A percentile compares a stretch with the other conserved stretches of the same genome.
Evolutionary conservation across 495 filamentous ascomycete genomes (phyloP).

Genomic region (Sabuloglossum arenarium): DNA sequence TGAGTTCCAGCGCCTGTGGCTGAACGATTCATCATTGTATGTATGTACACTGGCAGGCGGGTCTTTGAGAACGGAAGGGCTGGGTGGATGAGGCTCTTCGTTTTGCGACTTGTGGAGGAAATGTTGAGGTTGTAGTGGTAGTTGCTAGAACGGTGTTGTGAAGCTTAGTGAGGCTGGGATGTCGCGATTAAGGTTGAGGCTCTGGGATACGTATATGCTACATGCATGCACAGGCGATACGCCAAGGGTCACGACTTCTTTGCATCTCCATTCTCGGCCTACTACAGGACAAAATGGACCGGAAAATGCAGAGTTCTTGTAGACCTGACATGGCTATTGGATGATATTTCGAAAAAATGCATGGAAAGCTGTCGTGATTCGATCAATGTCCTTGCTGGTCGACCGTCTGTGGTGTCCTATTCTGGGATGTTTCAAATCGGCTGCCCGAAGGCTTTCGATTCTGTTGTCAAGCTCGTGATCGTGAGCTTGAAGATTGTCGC

Average conservation of each 20-base stretch:
- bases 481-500: too few species aligned
- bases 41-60: background rate
- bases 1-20: conserved; percentile 41
- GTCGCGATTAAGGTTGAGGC: conserved; percentile 1
- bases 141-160: background rate
- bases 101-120: background rate
- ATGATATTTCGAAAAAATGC: too few species aligned
- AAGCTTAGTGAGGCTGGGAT: background rate
- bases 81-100: background rate
- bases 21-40: conserved; percentile 1
- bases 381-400: too few species aligned
- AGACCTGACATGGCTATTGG: too few species aligned
- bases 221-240: background rate
- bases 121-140: background rate
- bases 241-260: background rate
- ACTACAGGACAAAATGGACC: too few species aligned
- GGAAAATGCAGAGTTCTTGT: too few species aligned
- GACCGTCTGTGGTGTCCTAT: too few species aligned
- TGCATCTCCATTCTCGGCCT: too few species aligned
- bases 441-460: too few species aligned
- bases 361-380: too few species aligned
- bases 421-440: too few species aligned
- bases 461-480: too few species aligned
- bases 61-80: background rate
- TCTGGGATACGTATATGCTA: background rate